A percentile compares a stretch with the other conserved stretches of the same genome.
These are phyloP conservation scores for Volvariella volvacea DNA, from an alignment of 1,284 basidiomycete genomes.

Conservation along the genomic window DNA sequence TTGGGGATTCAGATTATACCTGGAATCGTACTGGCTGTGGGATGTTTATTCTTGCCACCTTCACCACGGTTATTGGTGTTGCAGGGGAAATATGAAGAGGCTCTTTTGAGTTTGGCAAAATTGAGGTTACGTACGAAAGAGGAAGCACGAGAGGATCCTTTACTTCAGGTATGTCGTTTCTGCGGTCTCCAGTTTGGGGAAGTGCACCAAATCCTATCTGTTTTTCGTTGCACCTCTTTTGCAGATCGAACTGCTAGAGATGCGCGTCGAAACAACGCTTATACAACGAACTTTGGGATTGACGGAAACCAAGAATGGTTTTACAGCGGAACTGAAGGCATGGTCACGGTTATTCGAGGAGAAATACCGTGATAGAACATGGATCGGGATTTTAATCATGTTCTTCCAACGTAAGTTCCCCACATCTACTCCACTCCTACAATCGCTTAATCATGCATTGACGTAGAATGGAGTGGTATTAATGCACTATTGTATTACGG, in stretches of 20 bases:
- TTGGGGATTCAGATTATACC: slow-evolving; percentile 68
- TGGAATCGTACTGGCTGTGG: slow-evolving; percentile 56
- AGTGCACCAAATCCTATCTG: neutral
- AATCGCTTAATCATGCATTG: neutral
- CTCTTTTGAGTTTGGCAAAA: slow-evolving; percentile 41
- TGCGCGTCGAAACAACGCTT: slow-evolving; percentile 53
- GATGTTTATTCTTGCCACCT: slow-evolving; percentile 61
- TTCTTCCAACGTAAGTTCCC: slow-evolving; percentile 65
- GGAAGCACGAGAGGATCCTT: slow-evolving; percentile 35
- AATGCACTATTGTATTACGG: slow-evolving; percentile 80
- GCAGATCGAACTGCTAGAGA: slow-evolving; percentile 68
- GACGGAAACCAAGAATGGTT: slow-evolving; percentile 16
- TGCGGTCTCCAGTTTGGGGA: too few relatives aligned
- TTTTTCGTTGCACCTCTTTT: neutral
- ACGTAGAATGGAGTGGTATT: slow-evolving; percentile 74
- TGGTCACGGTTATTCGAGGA: slow-evolving; percentile 52
- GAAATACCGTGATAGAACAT: slow-evolving; percentile 51
- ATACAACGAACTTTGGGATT: slow-evolving; percentile 22
- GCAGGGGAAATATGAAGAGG: slow-evolving; percentile 49
- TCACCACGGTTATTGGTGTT: slow-evolving; percentile 66
- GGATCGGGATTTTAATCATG: slow-evolving; percentile 68
- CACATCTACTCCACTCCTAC: slow-evolving; percentile 1
- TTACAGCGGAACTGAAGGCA: slow-evolving; percentile 31
- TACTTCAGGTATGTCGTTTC: slow-evolving; percentile 41
- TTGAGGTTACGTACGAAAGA: slow-evolving; percentile 36